Conservation (phyloP, 768 basidiomycete species). For the Termitomyces sp. region DNA sequence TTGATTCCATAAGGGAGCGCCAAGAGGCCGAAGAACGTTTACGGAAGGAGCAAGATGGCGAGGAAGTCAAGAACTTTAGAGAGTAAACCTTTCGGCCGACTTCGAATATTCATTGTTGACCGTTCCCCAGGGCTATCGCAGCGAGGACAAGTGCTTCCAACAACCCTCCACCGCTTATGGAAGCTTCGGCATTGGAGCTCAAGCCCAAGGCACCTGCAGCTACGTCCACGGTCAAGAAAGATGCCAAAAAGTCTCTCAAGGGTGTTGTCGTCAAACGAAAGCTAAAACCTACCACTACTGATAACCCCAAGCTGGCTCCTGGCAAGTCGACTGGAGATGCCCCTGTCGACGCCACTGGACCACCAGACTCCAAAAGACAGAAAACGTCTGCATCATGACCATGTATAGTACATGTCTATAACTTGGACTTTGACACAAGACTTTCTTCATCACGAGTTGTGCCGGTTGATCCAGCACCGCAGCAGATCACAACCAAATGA, state of each 20-base stretch:
- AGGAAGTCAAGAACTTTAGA: conserved; percentile 74
- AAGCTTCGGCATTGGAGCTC: conserved; percentile 28
- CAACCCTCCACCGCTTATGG: conserved; percentile 36
- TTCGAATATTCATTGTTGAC: conserved; percentile 1
- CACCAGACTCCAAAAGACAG: conserved; percentile 53
- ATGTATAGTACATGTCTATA: conserved; percentile 3
- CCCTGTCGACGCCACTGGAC: conserved; percentile 1
- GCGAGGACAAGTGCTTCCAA: conserved; percentile 52
- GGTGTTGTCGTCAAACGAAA: conserved; percentile 82
- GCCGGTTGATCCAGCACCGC: background rate
- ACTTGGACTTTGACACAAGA: background rate
- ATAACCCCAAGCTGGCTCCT: conserved; percentile 12
- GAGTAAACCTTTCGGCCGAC: conserved; percentile 43
- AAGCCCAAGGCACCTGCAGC: conserved; percentile 21
- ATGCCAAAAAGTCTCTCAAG: conserved; percentile 62
- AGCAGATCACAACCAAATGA: too few species aligned
- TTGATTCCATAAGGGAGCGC: conserved; percentile 75
- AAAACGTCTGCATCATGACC: conserved; percentile 35
- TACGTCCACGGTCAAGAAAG: conserved; percentile 46
- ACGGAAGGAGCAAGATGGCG: conserved; percentile 69
- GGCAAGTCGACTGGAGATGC: conserved; percentile 8
- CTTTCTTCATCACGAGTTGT: too few species aligned
- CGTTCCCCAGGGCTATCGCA: conserved; percentile 50
- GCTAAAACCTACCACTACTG: conserved; percentile 32
- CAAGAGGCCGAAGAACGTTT: conserved; percentile 72